Base-by-base conservation (phyloP, 2,329 filamentous ascomycete genomes). In the Nakataea oryzae region DNA sequence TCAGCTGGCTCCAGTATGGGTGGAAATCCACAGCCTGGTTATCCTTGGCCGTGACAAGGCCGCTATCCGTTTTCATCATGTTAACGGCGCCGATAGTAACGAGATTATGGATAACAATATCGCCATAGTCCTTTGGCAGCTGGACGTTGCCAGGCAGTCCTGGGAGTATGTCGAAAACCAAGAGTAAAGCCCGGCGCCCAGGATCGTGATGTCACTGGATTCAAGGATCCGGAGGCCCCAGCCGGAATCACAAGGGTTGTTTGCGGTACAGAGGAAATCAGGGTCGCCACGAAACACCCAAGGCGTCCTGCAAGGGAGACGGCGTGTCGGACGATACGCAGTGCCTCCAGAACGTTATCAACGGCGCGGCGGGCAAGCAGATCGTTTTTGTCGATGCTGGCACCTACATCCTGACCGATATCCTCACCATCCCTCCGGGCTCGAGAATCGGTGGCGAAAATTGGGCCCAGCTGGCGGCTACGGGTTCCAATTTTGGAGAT, bases 361-460 rank as follows among this genome's bases (percentile, higher is more conserved):
- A n/a, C n/a, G n/a, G n/a, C n/a, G n/a, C n/a, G n/a, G n/a, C n/a
- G n/a, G n/a, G n/a, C n/a, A n/a, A n/a, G n/a, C n/a, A n/a, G n/a
- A 73, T 83, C 47, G n/a, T 68, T 4, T 69, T 65, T 54, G 54
- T 63, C 54, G 58, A 62, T 12, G 29, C 61, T 34, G 69, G 68
- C 21, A 63, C 63, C 3, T 70, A 70, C 29, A 71, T 80, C 14
- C 71, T 85, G 55, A 78, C 74, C 1, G 71, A 71, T 55, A 85
- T 82, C 1, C 71, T 86, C 55, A 74, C 74, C 28, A 74, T 86
- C 17, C 82, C 82, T 0, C 80, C 80, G 70, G 80, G 84, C 63
- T 81, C 87, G 73, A 84, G 82, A 71, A 88, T 90, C 64, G 83
- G 83, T 26, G 88, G 88, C 65, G 86, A 90, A 69, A 81, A 88